phyloP scores from a whole-genome alignment of 805 yeast species.

The Monosporozyma siamensis region DNA sequence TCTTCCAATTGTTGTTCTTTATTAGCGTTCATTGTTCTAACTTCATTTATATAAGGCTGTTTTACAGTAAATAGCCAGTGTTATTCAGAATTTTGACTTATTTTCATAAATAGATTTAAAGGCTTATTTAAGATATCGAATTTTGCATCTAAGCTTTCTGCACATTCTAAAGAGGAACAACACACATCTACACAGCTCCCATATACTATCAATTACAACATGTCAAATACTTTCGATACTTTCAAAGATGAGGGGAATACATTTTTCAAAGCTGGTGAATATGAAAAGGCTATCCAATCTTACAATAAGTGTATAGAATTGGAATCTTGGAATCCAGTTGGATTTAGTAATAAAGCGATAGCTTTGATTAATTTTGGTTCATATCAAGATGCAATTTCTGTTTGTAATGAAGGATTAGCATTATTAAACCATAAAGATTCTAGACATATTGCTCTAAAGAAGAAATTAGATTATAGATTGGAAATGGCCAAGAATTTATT shows the following conservation, averaged over 20 bases:
- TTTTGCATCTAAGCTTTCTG: background rate
- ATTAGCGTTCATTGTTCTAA: background rate
- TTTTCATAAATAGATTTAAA: no score
- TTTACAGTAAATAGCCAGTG: no score
- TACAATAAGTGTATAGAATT: constrained; percentile 48
- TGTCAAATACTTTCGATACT: constrained; percentile 10
- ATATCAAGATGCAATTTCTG: constrained; percentile 41
- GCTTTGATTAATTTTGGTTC: constrained; percentile 45
- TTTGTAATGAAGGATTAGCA: constrained; percentile 43
- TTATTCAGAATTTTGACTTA: no score
- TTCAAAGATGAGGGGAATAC: constrained; percentile 41
- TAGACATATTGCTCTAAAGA: constrained; percentile 27
- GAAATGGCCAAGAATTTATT: constrained; percentile 32
- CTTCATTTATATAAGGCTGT: no score
- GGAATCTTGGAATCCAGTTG: constrained; percentile 43
- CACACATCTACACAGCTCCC: no score
- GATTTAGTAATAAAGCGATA: constrained; percentile 62
- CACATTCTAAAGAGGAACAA: no score
- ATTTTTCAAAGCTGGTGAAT: constrained; percentile 40
- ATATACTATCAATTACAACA: background rate
- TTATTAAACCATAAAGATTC: constrained; percentile 4
- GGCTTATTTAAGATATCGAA: no score
- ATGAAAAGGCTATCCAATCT: constrained; percentile 39
- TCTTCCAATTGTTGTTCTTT: constrained; percentile 44
- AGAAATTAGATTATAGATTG: constrained; percentile 46